Base-by-base conservation (phyloP, 2,329 filamentous ascomycete species). In the Polychaeton citri region DNA sequence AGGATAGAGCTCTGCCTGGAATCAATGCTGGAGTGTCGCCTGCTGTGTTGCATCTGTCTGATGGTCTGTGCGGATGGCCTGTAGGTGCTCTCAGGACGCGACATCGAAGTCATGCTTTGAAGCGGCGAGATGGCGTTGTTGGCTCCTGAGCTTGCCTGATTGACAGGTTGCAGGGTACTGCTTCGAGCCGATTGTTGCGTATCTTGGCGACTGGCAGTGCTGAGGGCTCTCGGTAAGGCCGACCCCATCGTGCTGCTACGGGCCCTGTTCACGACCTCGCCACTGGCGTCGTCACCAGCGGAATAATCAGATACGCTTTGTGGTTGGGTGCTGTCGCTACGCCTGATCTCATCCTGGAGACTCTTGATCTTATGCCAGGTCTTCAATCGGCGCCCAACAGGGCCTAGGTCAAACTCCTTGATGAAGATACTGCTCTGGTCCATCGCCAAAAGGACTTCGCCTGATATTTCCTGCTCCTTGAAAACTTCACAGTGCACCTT, bases 291-390 rank as follows among this genome's bases (percentile, higher is more conserved):
- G 17, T 40, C 46, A 13, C 49, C 52, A n/a, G 51, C 57, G 19
- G 63, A 64, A 37, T 63, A 63, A 31, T 60, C 56, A 2, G 64
- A 62, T 5, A 53, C 42, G 54, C 51, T 57, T 42, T 47, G 47
- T 52, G 54, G 39, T 45, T 54, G 38, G 48, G 52, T 39, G 15
- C 21, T 17, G 30, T 54, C 62, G 61, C 75, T 50, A 61, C 71
- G 71, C 43, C 73, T 79, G 30, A 90, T 78, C 57, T 95, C 85
- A 51, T 93, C 83, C 55, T 96, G 88, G 43, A 96, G 70, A 3
- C 76, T 68, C 59, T 93, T 93, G 58, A 96, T 87, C 60, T 90
- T 94, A 60, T 95, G 85, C 88, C 88, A 96, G 2, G 87, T 94
- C 58, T 92, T 92, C 42, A 96, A 63, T 42, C 88, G 74, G 38